These are phyloP conservation scores for Fusarium veterinarium DNA, from an alignment of 2,329 filamentous ascomycete genomes.

Conservation along the genomic window DNA sequence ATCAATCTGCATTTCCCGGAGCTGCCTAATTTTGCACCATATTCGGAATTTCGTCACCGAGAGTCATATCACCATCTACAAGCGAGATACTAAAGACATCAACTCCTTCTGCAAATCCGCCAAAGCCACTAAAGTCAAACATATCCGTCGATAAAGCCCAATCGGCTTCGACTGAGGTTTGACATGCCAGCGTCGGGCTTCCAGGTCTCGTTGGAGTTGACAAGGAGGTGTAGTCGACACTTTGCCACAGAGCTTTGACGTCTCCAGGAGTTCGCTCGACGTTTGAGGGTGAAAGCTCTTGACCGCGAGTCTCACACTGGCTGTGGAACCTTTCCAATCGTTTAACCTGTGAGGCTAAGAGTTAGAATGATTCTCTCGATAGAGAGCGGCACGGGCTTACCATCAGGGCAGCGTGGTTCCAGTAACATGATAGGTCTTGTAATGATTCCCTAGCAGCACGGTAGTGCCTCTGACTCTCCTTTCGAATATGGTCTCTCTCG, in stretches of 20 bases:
- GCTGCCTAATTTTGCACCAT: not conserved
- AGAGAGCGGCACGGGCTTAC: not conserved
- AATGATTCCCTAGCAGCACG: not conserved
- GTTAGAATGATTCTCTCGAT: not conserved
- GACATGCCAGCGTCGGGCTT: not conserved
- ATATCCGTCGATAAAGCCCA: conserved; percentile 5
- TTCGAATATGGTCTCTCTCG: not conserved
- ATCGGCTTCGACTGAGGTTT: not conserved
- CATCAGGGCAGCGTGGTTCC: conserved; percentile 17
- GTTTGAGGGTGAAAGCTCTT: conserved; percentile 7
- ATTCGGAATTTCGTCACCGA: not conserved
- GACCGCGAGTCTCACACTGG: conserved; percentile 2
- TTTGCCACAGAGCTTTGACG: conserved; percentile 19
- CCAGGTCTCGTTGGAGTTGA: conserved; percentile 17
- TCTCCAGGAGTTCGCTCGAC: conserved; percentile 2
- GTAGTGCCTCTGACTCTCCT: not conserved
- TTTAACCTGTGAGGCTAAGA: not conserved
- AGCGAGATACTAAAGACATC: conserved; percentile 20
- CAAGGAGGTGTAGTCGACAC: conserved; percentile 11
- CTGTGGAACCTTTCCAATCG: conserved; percentile 10
- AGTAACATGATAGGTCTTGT: conserved; percentile 1
- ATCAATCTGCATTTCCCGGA: too few species aligned
- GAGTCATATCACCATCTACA: conserved; percentile 17
- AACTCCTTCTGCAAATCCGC: conserved; percentile 15
- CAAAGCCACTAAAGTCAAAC: conserved; percentile 18